Conservation (phyloP, 2,329 filamentous ascomycete genomes). For the Bimuria novae-zelandiae region DNA sequence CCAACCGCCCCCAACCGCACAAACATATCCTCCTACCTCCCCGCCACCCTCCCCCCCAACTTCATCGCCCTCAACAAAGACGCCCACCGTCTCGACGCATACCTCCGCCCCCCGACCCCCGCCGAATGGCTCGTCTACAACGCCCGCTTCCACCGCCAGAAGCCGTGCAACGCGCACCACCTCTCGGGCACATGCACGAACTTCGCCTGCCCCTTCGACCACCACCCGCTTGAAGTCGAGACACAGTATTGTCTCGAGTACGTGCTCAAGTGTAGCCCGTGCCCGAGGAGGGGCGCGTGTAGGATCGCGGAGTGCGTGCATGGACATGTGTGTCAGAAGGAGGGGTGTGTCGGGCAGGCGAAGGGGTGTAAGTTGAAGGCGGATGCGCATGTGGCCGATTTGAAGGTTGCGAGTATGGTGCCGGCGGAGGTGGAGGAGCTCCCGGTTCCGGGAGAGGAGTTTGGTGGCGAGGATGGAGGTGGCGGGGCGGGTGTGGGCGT, state of each 20-base stretch:
- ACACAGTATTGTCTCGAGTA: slow-evolving; percentile 50
- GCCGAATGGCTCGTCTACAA: slow-evolving; percentile 50
- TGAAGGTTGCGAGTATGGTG: slow-evolving; percentile 27
- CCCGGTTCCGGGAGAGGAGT: too few species aligned
- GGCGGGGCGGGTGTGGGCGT: slow-evolving; percentile 1
- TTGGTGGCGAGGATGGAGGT: slow-evolving; percentile 27
- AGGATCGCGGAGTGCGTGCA: slow-evolving; percentile 50
- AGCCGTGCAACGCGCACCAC: slow-evolving; percentile 57
- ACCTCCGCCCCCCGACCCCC: slow-evolving; percentile 42
- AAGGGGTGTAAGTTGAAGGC: slow-evolving; percentile 33
- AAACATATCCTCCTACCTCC: slow-evolving; percentile 25
- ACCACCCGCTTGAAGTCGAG: slow-evolving; percentile 48
- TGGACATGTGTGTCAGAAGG: slow-evolving; percentile 53
- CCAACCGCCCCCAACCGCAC: too few species aligned
- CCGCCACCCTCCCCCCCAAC: slow-evolving; percentile 14
- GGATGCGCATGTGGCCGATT: slow-evolving; percentile 27
- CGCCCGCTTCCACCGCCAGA: slow-evolving; percentile 37
- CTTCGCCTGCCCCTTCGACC: slow-evolving; percentile 51
- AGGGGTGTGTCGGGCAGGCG: slow-evolving; percentile 25
- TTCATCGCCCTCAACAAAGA: slow-evolving; percentile 54
- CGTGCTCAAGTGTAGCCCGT: slow-evolving; percentile 52
- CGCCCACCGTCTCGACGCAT: slow-evolving; percentile 54
- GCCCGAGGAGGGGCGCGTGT: slow-evolving; percentile 48
- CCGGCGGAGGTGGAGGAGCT: slow-evolving; percentile 10
- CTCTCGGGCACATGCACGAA: slow-evolving; percentile 47